Evolutionary conservation across 208 protist genomes (phyloP), one percentile per base, ranked within the genome.

Genomic region (Leishmania amazonensis): DNA sequence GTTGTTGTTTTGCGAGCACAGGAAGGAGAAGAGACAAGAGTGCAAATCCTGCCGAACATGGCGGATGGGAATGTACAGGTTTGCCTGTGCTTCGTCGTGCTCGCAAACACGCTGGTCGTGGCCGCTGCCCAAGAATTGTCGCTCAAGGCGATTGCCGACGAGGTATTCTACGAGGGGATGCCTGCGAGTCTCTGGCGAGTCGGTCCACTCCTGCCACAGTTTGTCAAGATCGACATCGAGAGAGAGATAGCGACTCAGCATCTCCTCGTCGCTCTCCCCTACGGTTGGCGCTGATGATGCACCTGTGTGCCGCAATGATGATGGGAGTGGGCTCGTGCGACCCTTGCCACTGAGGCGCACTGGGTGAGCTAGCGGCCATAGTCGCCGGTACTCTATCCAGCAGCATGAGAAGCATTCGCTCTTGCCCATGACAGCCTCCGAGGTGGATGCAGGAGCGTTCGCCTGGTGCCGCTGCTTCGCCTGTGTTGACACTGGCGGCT

Each of bases 1-100:
- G 72, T 95, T 88, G 80, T 96, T 96, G 77, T 96, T 96, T 80
- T 96, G 93, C 54, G 93, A 96, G 80, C 93, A 96, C 13, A 96
- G 73, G 75, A 96, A 96, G 7, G 86, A 79, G 53, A 94, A 87
- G 38, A 96, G 85, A 11, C 90, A 94, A 60, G 94, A 92, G 83
- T 95, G 91, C 35, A 95, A 35, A 45, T 95, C 90, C 77, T 95
- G 91, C 5, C 93, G 84, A 47, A 96, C 80, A 75, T 90, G 86
- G 1, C 90, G 92, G 81, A 95, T 88, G 6, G 76, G 79, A 0
- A 86, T 70, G 35, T 78, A 85, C 65, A 42, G 2, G 3, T 15
- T 49, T 17, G 47, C 2, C 0, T 45, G 28, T 31, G 67, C 67
- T 60, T 21, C 81, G 53, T 71, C 75, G 47, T 84, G 81, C 64